Conservation (phyloP, 1,284 basidiomycete species). For the Agaricales sp. region DNA sequence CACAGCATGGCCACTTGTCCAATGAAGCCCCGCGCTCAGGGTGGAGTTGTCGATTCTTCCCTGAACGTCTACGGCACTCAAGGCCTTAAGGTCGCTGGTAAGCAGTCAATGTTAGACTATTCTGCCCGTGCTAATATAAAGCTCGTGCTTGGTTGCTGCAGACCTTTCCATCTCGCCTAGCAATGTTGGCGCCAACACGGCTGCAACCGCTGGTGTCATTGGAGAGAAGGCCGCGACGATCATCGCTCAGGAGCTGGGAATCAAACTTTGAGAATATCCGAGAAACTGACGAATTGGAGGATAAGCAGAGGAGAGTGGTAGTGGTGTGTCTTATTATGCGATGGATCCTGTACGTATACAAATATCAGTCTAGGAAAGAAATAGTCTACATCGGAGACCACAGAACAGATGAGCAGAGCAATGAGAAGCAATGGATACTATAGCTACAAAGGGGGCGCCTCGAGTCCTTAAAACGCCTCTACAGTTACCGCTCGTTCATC, state of each 20-base stretch:
- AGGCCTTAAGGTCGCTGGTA: constrained; percentile 33
- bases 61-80: constrained; percentile 11
- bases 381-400: no score
- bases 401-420: no score
- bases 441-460: no score
- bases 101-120: constrained; percentile 1
- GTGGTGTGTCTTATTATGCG: no score
- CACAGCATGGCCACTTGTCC: constrained; percentile 1
- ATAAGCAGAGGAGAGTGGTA: no score
- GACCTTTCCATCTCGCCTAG: constrained; percentile 26
- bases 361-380: no score
- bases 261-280: not conserved
- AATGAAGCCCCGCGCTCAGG: constrained; percentile 11
- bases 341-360: no score
- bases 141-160: constrained; percentile 6
- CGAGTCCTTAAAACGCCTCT: not conserved
- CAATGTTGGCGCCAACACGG: constrained; percentile 15
- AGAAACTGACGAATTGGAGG: no score
- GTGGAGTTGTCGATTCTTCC: not conserved
- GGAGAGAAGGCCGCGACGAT: constrained; percentile 18
- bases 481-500: not conserved
- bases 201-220: constrained; percentile 11
- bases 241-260: constrained; percentile 16
- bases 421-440: no score
- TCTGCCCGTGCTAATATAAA: not conserved